A percentile compares a stretch with the other conserved stretches of the same genome.
phyloP scores from a whole-genome alignment of 495 filamentous ascomycete species.

The Neurospora sp. region DNA sequence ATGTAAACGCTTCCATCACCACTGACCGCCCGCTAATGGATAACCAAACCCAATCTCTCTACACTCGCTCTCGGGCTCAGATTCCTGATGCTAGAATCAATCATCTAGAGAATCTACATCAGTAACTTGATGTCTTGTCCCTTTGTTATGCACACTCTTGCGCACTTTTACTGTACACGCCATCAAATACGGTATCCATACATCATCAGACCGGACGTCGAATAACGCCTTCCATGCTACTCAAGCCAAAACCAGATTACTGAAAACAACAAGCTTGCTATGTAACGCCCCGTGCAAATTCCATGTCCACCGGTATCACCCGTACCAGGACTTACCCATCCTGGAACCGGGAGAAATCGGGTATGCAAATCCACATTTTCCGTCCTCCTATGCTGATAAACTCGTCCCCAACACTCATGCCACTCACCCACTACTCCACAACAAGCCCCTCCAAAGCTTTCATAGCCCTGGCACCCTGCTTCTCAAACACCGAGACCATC shows the following conservation, averaged over 20 bases:
- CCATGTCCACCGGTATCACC: not conserved
- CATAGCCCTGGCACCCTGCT: constrained; percentile 69
- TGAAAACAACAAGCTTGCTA: not conserved
- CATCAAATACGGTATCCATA: not conserved
- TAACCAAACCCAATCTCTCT: not conserved
- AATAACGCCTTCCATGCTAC: not conserved
- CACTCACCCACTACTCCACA: constrained; percentile 20
- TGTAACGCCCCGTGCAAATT: not conserved
- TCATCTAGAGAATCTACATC: not conserved
- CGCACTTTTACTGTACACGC: not conserved
- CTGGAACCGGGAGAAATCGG: not conserved
- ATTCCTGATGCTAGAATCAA: not conserved
- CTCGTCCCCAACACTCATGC: not conserved
- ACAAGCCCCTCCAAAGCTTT: constrained; percentile 62
- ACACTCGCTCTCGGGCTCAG: not conserved
- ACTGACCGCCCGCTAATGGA: not conserved
- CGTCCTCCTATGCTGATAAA: not conserved
- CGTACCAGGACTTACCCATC: not conserved
- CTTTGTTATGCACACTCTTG: not conserved
- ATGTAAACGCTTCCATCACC: not conserved
- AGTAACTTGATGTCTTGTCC: not conserved
- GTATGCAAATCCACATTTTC: not conserved
- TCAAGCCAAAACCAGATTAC: not conserved
- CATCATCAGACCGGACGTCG: not conserved
- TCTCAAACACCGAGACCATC: constrained; percentile 71